Evolutionary conservation across 73 alveolate species (phyloP).

Genomic region (Tetrahymena malaccensis): DNA sequence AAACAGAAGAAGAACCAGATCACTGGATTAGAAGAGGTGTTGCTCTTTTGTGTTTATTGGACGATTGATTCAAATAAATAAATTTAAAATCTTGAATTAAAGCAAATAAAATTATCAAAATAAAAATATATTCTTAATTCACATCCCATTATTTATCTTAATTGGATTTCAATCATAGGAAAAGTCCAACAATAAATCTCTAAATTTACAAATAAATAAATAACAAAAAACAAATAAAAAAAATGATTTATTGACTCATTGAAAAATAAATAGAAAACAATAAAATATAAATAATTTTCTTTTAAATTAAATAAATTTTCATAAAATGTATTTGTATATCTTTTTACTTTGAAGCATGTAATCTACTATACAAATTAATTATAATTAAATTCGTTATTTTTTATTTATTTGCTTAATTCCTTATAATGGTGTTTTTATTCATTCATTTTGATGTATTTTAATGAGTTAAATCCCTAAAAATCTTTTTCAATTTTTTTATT

Average conservation of each 20-base stretch:
- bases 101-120: no score
- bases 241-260: background rate
- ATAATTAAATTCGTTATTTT: background rate
- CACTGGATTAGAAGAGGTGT: constrained; percentile 82
- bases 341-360: background rate
- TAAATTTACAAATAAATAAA: no score
- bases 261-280: background rate
- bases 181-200: background rate
- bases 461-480: no score
- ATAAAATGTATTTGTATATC: background rate
- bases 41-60: constrained; percentile 63
- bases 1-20: constrained; percentile 52
- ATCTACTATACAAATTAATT: background rate
- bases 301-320: background rate
- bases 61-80: constrained; percentile 13
- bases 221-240: no score
- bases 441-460: no score
- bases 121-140: background rate
- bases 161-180: background rate
- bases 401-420: no score
- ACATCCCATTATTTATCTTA: background rate
- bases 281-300: background rate
- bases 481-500: no score
- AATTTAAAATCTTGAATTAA: no score
- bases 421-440: no score